phyloP scores from a whole-genome alignment of 1,139 yeast species.

The Blastobotrys proliferans region DNA sequence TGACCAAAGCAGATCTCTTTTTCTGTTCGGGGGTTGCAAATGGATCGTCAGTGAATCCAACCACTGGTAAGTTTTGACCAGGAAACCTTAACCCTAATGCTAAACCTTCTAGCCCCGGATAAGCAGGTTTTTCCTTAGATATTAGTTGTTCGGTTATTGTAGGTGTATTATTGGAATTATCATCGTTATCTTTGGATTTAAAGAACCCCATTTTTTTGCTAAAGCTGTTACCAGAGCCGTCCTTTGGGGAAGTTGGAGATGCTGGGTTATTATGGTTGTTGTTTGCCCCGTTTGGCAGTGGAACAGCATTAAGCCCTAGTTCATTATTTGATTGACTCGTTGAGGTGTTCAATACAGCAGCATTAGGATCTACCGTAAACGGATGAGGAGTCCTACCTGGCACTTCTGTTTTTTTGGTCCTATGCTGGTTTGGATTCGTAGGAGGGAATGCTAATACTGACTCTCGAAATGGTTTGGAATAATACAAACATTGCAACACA shows the following conservation, averaged over 20 bases:
- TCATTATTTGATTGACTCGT: constrained; percentile 15
- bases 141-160: constrained; percentile 8
- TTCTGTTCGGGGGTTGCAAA: constrained; percentile 68
- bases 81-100: constrained; percentile 33
- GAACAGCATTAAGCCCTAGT: constrained; percentile 14
- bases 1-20: constrained; percentile 71
- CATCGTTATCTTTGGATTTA: constrained; percentile 4
- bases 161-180: not conserved
- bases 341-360: constrained; percentile 20
- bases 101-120: constrained; percentile 31
- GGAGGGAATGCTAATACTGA: constrained; percentile 49
- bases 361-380: constrained; percentile 33
- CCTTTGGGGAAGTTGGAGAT: constrained; percentile 1
- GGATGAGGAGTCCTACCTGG: constrained; percentile 36
- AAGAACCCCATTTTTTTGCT: constrained; percentile 17
- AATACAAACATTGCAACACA: constrained; percentile 80
- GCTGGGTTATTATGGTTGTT: constrained; percentile 2
- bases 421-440: not conserved
- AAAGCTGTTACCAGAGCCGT: not conserved
- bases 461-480: constrained; percentile 63
- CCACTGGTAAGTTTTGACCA: constrained; percentile 41
- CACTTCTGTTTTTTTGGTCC: constrained; percentile 27
- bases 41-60: constrained; percentile 48
- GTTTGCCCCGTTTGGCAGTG: constrained; percentile 4
- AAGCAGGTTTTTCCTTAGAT: constrained; percentile 17